phyloP scores from a whole-genome alignment of 257 asterid species.

The Nicotiana paniculata region DNA sequence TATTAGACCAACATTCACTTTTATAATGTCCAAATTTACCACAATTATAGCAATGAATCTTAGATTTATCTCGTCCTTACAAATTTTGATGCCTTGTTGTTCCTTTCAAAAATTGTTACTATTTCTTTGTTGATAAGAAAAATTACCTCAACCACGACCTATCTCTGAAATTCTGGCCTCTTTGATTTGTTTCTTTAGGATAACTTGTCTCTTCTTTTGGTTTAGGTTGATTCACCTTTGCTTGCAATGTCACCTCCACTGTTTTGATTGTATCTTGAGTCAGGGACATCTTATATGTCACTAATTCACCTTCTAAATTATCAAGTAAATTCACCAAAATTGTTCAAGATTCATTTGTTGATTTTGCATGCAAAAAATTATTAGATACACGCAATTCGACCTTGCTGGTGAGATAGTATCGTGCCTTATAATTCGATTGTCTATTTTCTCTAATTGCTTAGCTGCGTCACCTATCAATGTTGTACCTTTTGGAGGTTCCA shows the following conservation, averaged over 20 bases:
- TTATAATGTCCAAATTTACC: not conserved
- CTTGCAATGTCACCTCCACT: not conserved
- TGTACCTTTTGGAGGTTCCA: not conserved
- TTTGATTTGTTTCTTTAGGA: not conserved
- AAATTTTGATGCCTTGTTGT: not conserved
- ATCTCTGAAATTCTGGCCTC: not conserved
- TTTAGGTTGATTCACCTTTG: not conserved
- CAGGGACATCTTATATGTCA: not conserved
- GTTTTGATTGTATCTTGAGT: not conserved
- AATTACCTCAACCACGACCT: not conserved
- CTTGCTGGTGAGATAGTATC: not conserved
- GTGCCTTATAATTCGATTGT: not conserved
- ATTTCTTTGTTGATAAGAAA: not conserved
- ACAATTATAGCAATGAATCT: not conserved
- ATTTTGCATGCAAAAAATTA: not conserved
- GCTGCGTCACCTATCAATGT: not conserved
- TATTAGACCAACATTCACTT: too few relatives aligned
- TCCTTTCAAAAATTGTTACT: not conserved
- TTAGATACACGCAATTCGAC: not conserved
- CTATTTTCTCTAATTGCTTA: not conserved
- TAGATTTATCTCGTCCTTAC: not conserved
- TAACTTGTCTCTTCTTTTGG: not conserved
- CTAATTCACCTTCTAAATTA: too few relatives aligned
- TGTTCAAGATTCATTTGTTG: not conserved
- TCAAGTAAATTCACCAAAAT: not conserved